Conservation (phyloP, 768 basidiomycete genomes). For the Serendipita sp. region DNA sequence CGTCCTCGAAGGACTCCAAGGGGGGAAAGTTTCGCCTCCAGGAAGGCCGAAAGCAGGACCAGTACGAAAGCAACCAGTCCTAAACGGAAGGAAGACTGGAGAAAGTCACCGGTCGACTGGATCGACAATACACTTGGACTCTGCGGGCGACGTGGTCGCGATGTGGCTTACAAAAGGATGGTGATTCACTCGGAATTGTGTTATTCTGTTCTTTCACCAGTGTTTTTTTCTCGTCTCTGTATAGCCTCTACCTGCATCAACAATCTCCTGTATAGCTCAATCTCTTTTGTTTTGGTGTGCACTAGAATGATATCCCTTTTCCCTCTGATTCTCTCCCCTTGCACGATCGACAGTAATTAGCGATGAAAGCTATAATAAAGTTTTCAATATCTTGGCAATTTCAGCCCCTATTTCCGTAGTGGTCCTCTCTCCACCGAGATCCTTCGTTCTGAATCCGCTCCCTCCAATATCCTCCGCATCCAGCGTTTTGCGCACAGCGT, state of each 20-base stretch:
- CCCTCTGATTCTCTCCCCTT: not conserved
- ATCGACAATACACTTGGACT: not conserved
- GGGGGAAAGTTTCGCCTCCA: not conserved
- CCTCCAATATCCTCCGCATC: slow-evolving; percentile 59
- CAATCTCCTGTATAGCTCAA: no score
- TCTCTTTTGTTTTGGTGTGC: no score
- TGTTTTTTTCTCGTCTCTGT: no score
- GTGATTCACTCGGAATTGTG: not conserved
- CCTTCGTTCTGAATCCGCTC: slow-evolving; percentile 63
- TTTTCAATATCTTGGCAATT: slow-evolving; percentile 57
- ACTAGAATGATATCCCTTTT: not conserved
- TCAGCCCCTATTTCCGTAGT: slow-evolving; percentile 76
- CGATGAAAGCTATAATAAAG: slow-evolving; percentile 35
- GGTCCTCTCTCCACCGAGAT: slow-evolving; percentile 63
- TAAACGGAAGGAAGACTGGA: not conserved
- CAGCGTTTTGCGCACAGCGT: slow-evolving; percentile 78
- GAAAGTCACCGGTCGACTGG: not conserved
- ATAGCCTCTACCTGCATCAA: no score
- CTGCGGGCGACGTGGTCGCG: not conserved
- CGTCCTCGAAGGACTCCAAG: not conserved
- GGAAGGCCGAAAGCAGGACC: not conserved
- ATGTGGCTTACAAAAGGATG: not conserved
- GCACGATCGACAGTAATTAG: not conserved
- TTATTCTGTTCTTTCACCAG: no score
- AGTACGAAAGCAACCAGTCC: not conserved